These are phyloP conservation scores for Citrus cavaleriei DNA, from an alignment of 345 rosid genomes.

Conservation along the genomic window DNA sequence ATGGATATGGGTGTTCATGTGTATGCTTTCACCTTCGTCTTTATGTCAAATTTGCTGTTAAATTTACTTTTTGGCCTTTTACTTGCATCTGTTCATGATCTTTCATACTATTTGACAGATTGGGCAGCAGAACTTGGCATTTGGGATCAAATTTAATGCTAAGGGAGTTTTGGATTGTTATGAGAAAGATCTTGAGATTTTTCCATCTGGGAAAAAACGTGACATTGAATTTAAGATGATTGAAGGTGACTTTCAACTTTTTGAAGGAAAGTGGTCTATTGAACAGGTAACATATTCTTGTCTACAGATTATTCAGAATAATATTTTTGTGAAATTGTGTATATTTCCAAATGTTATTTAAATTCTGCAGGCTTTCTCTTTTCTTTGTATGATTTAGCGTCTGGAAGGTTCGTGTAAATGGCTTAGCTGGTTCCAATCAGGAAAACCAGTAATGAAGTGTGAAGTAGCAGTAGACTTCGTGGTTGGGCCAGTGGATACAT, in stretches of 20 bases:
- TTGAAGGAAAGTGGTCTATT: constrained; percentile 91
- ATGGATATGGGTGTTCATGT: neutral
- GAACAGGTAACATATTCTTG: constrained; percentile 56
- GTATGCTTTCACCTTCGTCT: neutral
- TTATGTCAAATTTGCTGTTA: neutral
- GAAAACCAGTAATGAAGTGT: neutral
- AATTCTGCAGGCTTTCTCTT: neutral
- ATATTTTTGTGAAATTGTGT: neutral
- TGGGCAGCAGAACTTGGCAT: constrained; percentile 73
- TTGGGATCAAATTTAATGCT: constrained; percentile 81
- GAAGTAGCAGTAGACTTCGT: neutral
- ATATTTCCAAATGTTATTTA: neutral
- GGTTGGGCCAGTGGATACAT: neutral
- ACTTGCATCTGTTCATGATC: neutral
- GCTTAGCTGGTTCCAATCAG: neutral
- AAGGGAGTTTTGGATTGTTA: constrained; percentile 86
- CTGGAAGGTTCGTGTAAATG: neutral
- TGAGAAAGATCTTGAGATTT: constrained; percentile 71
- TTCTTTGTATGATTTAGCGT: neutral
- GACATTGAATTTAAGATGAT: constrained; percentile 90
- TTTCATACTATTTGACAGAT: constrained; percentile 42
- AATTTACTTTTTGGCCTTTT: neutral
- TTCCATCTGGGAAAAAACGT: constrained; percentile 52
- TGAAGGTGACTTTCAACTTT: constrained; percentile 85
- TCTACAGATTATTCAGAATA: neutral